Conservation (phyloP, 2,329 filamentous ascomycete genomes). For the Stachybotrys chartarum region DNA sequence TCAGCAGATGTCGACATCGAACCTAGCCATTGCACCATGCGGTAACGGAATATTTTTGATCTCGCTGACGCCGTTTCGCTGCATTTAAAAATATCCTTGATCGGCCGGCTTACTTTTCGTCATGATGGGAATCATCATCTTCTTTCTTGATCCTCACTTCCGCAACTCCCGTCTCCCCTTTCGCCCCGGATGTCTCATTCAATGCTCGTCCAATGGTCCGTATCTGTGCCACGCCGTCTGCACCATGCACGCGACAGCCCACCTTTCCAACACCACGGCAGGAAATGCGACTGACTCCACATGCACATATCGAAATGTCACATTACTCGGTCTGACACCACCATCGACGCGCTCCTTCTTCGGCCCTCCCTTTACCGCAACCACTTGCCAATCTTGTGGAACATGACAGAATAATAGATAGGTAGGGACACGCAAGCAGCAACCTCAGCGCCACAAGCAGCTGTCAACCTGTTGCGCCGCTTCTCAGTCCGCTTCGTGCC, state of each 20-base stretch:
- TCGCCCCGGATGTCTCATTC: neutral
- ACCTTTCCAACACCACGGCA: neutral
- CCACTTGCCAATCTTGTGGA: neutral
- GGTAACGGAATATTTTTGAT: neutral
- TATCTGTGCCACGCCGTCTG: neutral
- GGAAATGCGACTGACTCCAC: neutral
- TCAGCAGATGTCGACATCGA: constrained; percentile 1
- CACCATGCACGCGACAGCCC: neutral
- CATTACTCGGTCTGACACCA: neutral
- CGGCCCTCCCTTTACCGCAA: neutral
- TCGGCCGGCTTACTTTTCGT: neutral
- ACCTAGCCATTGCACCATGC: neutral
- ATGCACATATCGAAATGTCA: neutral
- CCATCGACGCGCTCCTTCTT: neutral
- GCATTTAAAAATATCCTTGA: neutral
- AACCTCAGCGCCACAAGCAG: neutral
- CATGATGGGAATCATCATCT: neutral
- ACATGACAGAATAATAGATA: neutral
- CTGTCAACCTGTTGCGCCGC: neutral
- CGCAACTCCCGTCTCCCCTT: neutral
- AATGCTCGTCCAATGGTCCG: neutral
- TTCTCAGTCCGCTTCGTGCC: too few relatives aligned
- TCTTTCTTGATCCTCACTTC: neutral
- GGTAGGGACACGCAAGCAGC: neutral
- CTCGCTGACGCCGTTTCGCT: neutral